Conservation (phyloP, 306 rosid species). For the Vigna hirtella region DNA sequence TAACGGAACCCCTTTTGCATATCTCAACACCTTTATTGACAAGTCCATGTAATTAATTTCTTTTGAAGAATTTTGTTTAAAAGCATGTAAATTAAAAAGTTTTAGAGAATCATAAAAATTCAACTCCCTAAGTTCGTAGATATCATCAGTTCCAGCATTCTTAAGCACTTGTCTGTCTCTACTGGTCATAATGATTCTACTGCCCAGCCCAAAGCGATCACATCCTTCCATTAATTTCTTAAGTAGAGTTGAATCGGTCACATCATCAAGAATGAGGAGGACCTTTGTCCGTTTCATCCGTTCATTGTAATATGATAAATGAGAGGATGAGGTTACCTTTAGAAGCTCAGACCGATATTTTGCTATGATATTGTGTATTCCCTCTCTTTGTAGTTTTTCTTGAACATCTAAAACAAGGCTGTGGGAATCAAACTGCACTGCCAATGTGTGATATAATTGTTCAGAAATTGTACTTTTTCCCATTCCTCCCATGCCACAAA, state of each 20-base stretch:
- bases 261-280: conserved; percentile 45
- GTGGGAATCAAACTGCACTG: no score
- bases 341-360: conserved; percentile 9
- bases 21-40: background rate
- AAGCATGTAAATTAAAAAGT: conserved; percentile 46
- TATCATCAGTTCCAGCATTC: conserved; percentile 23
- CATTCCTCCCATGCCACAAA: no score
- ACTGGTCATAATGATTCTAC: conserved; percentile 43
- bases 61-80: background rate
- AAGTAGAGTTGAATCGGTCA: background rate
- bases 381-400: conserved; percentile 5
- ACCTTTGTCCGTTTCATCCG: conserved; percentile 15
- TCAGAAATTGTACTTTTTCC: no score
- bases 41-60: background rate
- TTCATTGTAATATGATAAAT: background rate
- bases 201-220: background rate
- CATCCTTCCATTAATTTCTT: background rate
- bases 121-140: conserved; percentile 38
- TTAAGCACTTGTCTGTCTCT: conserved; percentile 38
- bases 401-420: background rate
- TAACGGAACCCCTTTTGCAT: conserved; percentile 49
- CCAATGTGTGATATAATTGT: no score
- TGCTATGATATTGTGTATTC: background rate
- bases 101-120: conserved; percentile 36
- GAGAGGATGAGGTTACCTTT: background rate